Conservation (phyloP, 2,329 filamentous ascomycete genomes). For the Pyrenophora teres region DNA sequence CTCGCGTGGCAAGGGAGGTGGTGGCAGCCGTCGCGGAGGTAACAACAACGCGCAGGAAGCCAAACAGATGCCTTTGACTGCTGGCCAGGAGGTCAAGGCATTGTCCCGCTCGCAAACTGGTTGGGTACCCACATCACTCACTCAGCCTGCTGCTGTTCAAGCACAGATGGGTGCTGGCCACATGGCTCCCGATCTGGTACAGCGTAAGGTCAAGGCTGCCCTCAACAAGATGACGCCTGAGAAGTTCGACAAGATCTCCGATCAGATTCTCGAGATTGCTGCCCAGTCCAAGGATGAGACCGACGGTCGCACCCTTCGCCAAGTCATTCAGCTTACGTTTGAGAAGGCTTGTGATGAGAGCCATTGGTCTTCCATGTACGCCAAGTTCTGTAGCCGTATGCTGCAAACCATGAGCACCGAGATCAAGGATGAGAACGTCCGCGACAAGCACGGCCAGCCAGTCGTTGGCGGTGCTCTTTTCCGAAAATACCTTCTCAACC, state of each 20-base stretch:
- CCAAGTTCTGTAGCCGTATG: slow-evolving; percentile 98
- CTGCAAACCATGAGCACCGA: slow-evolving; percentile 81
- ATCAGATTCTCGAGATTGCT: slow-evolving; percentile 90
- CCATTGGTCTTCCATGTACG: slow-evolving; percentile 99
- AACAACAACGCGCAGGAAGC: slow-evolving; percentile 68
- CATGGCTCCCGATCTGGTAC: slow-evolving; percentile 89
- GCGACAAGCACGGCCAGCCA: slow-evolving; percentile 84
- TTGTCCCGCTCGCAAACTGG: slow-evolving; percentile 74
- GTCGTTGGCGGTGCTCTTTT: slow-evolving; percentile 93
- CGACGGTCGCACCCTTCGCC: slow-evolving; percentile 90
- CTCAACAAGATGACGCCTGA: slow-evolving; percentile 99
- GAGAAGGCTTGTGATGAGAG: slow-evolving; percentile 99
- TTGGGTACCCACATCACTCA: slow-evolving; percentile 78
- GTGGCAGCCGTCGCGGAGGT: slow-evolving; percentile 60
- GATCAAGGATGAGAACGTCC: slow-evolving; percentile 93
- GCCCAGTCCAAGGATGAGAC: slow-evolving; percentile 93
- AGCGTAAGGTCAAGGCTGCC: slow-evolving; percentile 97
- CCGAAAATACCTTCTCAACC: slow-evolving; percentile 97
- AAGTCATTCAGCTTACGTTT: slow-evolving; percentile 98
- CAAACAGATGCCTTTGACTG: slow-evolving; percentile 90
- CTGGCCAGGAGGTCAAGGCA: slow-evolving; percentile 78
- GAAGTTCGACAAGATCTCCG: slow-evolving; percentile 95
- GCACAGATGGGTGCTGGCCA: slow-evolving; percentile 44
- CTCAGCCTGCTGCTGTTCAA: slow-evolving; percentile 41
- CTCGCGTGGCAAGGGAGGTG: slow-evolving; percentile 62